Evolutionary conservation across 1,139 yeast species (phyloP).

Genomic region (Casaregolazyma suthepensis): DNA sequence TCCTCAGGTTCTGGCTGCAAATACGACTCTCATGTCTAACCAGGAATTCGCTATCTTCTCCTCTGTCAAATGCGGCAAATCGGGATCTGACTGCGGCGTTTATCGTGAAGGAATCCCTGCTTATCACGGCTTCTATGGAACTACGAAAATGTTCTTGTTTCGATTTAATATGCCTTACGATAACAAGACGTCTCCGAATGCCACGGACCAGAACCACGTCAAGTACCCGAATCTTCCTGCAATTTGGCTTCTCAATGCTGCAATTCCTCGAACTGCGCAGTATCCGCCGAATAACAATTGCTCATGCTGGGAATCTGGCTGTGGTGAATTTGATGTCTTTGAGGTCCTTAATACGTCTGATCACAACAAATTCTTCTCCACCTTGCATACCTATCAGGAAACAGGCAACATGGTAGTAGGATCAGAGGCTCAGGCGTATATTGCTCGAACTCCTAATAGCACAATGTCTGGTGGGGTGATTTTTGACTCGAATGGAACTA

Average conservation of each 20-base stretch:
- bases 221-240: slow-evolving; percentile 89
- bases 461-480: slow-evolving; percentile 86
- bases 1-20: slow-evolving; percentile 56
- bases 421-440: slow-evolving; percentile 86
- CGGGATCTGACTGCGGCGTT: slow-evolving; percentile 67
- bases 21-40: slow-evolving; percentile 60
- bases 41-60: slow-evolving; percentile 74
- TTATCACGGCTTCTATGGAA: slow-evolving; percentile 71
- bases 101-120: slow-evolving; percentile 85
- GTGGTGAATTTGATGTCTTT: slow-evolving; percentile 93
- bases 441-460: slow-evolving; percentile 67
- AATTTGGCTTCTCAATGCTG: slow-evolving; percentile 89
- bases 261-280: slow-evolving; percentile 89
- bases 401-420: slow-evolving; percentile 37
- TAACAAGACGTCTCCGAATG: slow-evolving; percentile 50
- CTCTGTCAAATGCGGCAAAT: slow-evolving; percentile 50
- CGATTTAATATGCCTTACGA: slow-evolving; percentile 90
- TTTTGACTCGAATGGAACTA: slow-evolving; percentile 55
- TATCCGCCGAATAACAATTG: slow-evolving; percentile 63
- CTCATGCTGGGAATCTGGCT: slow-evolving; percentile 95
- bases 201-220: slow-evolving; percentile 27
- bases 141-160: slow-evolving; percentile 75
- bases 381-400: slow-evolving; percentile 85
- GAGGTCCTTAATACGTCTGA: slow-evolving; percentile 75
- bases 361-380: slow-evolving; percentile 60